phyloP scores from a whole-genome alignment of 1,284 basidiomycete genomes.

The Neolentinus lepideus region DNA sequence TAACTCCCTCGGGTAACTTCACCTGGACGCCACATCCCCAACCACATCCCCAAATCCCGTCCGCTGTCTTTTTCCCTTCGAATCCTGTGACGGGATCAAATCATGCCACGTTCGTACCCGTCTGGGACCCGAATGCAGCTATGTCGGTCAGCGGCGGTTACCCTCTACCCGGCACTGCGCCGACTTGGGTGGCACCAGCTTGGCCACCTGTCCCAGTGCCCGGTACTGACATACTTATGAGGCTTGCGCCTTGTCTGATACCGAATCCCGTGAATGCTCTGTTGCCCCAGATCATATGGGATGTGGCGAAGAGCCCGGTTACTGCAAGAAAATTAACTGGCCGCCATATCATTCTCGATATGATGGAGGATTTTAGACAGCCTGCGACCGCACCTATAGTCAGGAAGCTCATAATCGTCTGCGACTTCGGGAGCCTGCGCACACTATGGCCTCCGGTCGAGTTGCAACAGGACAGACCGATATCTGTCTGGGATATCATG shows the following conservation, averaged over 20 bases:
- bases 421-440: conserved; percentile 15
- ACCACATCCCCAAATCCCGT: conserved; percentile 12
- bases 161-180: conserved; percentile 21
- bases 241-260: conserved; percentile 24
- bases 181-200: conserved; percentile 21
- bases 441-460: conserved; percentile 26
- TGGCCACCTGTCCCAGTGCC: conserved; percentile 20
- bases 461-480: conserved; percentile 15
- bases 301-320: conserved; percentile 25
- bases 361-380: conserved; percentile 16
- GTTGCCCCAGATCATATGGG: conserved; percentile 29
- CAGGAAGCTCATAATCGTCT: conserved; percentile 19
- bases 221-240: conserved; percentile 12
- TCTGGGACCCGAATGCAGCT: conserved; percentile 5
- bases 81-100: not conserved
- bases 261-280: conserved; percentile 26
- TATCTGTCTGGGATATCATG: conserved; percentile 28
- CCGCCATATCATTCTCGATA: conserved; percentile 18
- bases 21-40: conserved; percentile 25
- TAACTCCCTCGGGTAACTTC: conserved; percentile 5
- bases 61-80: conserved; percentile 10
- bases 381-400: conserved; percentile 19
- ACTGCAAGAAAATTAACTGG: conserved; percentile 25
- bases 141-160: conserved; percentile 19
- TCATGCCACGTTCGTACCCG: not conserved